A percentile compares a stretch with the other conserved stretches of the same genome.
Conservation (phyloP, 2,329 filamentous ascomycete species). For the Dissoconium aciculare region DNA sequence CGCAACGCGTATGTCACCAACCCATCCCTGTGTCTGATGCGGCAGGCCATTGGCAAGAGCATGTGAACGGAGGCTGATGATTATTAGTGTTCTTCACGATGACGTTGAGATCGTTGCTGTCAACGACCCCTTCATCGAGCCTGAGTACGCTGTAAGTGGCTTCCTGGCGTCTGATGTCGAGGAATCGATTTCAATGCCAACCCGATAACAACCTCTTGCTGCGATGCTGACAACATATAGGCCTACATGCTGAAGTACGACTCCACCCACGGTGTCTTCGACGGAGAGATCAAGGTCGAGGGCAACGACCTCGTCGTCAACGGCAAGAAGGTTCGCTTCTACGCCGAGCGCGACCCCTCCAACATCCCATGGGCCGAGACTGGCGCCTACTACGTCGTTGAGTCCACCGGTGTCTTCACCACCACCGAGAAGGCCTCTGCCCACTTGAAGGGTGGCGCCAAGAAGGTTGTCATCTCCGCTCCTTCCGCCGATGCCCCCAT, state of each 20-base stretch:
- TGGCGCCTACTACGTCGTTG: conserved; percentile 84
- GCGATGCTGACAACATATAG: conserved; percentile 32
- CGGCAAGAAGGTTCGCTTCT: conserved; percentile 91
- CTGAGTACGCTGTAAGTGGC: conserved; percentile 80
- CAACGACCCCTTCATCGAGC: conserved; percentile 99
- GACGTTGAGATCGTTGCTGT: conserved; percentile 89
- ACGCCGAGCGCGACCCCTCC: conserved; percentile 78
- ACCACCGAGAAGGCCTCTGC: conserved; percentile 89
- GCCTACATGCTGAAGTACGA: conserved; percentile 99
- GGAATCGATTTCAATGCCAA: background rate
- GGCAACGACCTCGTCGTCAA: conserved; percentile 69
- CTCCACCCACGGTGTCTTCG: conserved; percentile 92
- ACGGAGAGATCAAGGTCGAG: conserved; percentile 67
- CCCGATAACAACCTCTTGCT: conserved; percentile 2
- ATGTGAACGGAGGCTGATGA: conserved; percentile 8
- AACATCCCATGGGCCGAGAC: conserved; percentile 80
- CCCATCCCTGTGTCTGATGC: too few species aligned
- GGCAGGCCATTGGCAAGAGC: conserved; percentile 5
- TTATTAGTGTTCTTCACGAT: conserved; percentile 56
- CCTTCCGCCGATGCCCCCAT: conserved; percentile 93
- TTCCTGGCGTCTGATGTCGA: conserved; percentile 1
- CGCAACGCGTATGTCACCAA: conserved; percentile 65
- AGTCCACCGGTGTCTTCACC: conserved; percentile 99
- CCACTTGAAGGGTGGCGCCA: conserved; percentile 91
- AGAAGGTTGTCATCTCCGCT: conserved; percentile 80